Evolutionary conservation across 2,329 filamentous ascomycete species (phyloP), one percentile per base, ranked within the genome.

Genomic region (Colletotrichum sojae): DNA sequence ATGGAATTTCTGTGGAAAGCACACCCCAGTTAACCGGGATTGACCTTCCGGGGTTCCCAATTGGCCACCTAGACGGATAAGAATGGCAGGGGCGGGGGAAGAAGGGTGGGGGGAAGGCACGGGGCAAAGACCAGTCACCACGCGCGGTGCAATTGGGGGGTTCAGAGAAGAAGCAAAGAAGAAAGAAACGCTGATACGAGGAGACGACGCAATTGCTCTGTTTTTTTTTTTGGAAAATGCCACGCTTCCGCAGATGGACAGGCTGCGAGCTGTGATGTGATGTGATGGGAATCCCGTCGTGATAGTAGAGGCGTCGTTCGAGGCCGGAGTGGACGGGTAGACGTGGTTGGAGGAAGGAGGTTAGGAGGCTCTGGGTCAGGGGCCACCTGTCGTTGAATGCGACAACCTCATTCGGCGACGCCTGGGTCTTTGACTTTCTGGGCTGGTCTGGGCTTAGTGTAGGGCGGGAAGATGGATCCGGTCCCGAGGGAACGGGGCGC

Each of bases 381-480:
- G 54, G 54, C n/a, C 55, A 49, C 40, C 49, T 66, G 66, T 60
- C 61, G 60, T 66, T 65, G 49, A 27, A 39, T 49, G 36, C 51
- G 49, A 49, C 54, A 9, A 25, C 51, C 49, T 39, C 22, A 69
- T 66, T 69, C 49, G 66, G 56, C 54, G 22, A 45, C 16, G 55
- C 40, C 39, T 59, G 18, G 48, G 48, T 25, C 22, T 25, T 25
- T 25, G 22, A 25, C 22, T 25, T 57, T 18, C 36, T 8, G 31
- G 25, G 43, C 61, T 46, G 25, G 36, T 25, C 46, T 53, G 46
- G 45, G 53, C 62, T 59, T 43, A 16, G 27, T 8, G 6, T 31
- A 31, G 31, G 43, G 16, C 66, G 61, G 66, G 51, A 66, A 59
- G 54, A 54, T 59, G 62, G 55, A 60, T 56, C 66, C 66, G 66